Evolutionary conservation across 2,329 filamentous ascomycete genomes (phyloP).

Genomic region (Alternaria dauci): DNA sequence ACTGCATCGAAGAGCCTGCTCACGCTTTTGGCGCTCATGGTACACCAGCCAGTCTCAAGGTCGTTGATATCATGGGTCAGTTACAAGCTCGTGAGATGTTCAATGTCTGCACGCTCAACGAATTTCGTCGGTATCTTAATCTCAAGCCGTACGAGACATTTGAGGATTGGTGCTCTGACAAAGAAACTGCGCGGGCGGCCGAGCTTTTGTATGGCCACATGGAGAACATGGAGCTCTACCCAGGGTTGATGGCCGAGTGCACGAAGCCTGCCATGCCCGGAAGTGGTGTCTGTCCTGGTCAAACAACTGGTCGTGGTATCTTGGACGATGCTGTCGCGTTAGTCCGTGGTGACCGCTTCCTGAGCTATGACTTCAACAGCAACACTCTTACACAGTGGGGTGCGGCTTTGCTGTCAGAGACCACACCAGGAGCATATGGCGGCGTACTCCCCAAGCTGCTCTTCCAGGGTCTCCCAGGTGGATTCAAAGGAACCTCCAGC

Average conservation of each 20-base stretch:
- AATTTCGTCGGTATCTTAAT: slow-evolving; percentile 82
- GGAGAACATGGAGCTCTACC: slow-evolving; percentile 80
- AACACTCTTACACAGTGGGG: slow-evolving; percentile 58
- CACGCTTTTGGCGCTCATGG: slow-evolving; percentile 65
- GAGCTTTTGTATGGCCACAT: slow-evolving; percentile 71
- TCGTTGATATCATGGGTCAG: slow-evolving; percentile 81
- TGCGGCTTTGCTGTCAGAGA: slow-evolving; percentile 53
- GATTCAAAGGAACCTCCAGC: slow-evolving; percentile 58
- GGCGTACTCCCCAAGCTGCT: slow-evolving; percentile 55
- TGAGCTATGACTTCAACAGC: slow-evolving; percentile 70
- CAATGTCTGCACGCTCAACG: slow-evolving; percentile 80
- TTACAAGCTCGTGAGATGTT: slow-evolving; percentile 74
- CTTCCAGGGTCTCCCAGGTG: slow-evolving; percentile 58
- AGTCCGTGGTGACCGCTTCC: slow-evolving; percentile 78
- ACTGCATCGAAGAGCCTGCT: slow-evolving; percentile 74
- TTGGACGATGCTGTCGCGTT: slow-evolving; percentile 78
- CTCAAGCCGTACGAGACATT: slow-evolving; percentile 80
- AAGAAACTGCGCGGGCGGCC: slow-evolving; percentile 70
- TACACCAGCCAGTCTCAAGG: slow-evolving; percentile 74
- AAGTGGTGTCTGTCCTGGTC: slow-evolving; percentile 71
- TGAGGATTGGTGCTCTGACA: slow-evolving; percentile 83
- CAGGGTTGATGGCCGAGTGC: slow-evolving; percentile 78
- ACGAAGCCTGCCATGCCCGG: slow-evolving; percentile 74
- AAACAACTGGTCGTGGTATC: slow-evolving; percentile 77
- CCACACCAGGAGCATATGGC: slow-evolving; percentile 55